These are phyloP conservation scores for Penicillium decumbens DNA, from an alignment of 2,329 filamentous ascomycete species.

Conservation along the genomic window DNA sequence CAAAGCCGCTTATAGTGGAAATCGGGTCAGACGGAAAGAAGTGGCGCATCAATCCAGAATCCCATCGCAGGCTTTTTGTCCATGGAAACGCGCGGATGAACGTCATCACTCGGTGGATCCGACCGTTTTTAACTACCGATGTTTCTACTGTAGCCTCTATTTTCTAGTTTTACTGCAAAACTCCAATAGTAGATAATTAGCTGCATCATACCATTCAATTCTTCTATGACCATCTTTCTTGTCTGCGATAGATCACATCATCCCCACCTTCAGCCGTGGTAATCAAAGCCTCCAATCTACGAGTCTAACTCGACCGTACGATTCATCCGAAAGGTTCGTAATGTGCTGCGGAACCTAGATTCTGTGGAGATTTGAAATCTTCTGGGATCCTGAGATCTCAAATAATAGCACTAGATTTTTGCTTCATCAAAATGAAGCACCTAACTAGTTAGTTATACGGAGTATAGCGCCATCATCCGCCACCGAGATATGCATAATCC, in stretches of 20 bases:
- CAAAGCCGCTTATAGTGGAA: slow-evolving; percentile 2
- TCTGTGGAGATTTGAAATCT: too few species aligned
- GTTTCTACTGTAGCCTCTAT: too few species aligned
- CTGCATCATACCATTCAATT: not conserved
- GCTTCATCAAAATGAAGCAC: too few species aligned
- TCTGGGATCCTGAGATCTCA: too few species aligned
- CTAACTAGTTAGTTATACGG: too few species aligned
- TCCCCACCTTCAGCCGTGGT: slow-evolving; percentile 3
- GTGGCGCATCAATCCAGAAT: slow-evolving; percentile 10
- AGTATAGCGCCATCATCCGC: not conserved
- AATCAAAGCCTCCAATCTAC: not conserved
- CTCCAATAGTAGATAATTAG: not conserved
- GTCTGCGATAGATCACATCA: slow-evolving; percentile 16
- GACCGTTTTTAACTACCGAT: too few species aligned
- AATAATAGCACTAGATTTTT: too few species aligned
- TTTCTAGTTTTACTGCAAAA: not conserved
- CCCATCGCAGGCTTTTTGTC: not conserved
- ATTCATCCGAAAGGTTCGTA: not conserved
- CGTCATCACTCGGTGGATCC: slow-evolving; percentile 12
- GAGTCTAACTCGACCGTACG: not conserved
- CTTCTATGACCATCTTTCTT: not conserved
- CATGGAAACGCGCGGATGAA: slow-evolving; percentile 15
- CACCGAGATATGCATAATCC: not conserved
- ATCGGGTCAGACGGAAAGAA: slow-evolving; percentile 11
- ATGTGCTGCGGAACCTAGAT: not conserved